Base-by-base conservation (phyloP, 345 rosid genomes). In the Eucalyptus shirleyi region DNA sequence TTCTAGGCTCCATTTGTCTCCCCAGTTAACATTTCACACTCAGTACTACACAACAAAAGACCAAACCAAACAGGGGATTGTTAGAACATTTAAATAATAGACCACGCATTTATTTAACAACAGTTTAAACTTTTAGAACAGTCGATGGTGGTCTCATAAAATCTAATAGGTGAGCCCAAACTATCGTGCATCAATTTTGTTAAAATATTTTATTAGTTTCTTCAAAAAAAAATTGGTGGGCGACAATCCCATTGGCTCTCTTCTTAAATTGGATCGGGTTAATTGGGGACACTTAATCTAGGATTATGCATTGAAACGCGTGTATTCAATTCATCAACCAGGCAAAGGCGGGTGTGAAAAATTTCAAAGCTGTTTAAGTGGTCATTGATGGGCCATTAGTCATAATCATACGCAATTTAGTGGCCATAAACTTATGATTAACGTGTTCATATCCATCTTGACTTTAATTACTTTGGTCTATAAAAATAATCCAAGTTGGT, bases 131-230 rank as follows among this genome's bases (percentile, higher is more conserved):
- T 53, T 53, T 53, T 2, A 21, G 1, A 53, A 53, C 0, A 19
- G 0, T 53, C 5, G 26, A 2, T 2, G 1, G 56, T 53, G 1
- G 1, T 53, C 26, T 53, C 59, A 53, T 0, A 21, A 53, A 53
- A 53, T 53, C 1, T 53, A 53, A 53, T 21, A 53, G 13, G 83
- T 37, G 83, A 44, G 9, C 17, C 4, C 0, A 18, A 72, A 6
- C 12, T 72, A 42, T 37, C 14, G 5, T 6, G 26, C 42, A 24
- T 24, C 85, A 40, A 3, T 72, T 69, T 72, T 16, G 42, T 34
- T 19, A 16, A 18, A 69, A 32, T 10, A 34, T 69, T 0, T 9
- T 17, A 34, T 69, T 9, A 34, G 18, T 34, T 19, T 49, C 1
- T 49, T 12, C 50, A 0, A 34, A 69, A 12, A 59, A 60, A 53